Conservation (phyloP, 352 stramenopile genomes). For the Phytophthora nicotianae region DNA sequence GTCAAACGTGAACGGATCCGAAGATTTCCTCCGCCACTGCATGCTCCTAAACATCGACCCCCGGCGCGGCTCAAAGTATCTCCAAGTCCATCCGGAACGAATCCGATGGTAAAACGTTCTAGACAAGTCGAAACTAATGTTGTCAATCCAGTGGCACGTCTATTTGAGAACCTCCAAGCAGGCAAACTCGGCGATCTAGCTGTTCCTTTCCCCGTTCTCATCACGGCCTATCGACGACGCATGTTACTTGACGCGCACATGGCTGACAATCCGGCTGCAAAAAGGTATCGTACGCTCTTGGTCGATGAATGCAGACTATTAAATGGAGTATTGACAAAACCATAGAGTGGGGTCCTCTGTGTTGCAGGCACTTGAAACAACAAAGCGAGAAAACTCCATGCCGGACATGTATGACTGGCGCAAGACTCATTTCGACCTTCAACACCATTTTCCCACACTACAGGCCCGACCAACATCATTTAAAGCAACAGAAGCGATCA, state of each 20-base stretch:
- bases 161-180: constrained; percentile 81
- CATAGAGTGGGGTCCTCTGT: constrained; percentile 35
- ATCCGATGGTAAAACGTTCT: constrained; percentile 9
- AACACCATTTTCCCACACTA: constrained; percentile 20
- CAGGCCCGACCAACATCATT: background rate
- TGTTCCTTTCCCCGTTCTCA: constrained; percentile 77
- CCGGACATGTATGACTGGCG: constrained; percentile 27
- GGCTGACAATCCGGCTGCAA: constrained; percentile 58
- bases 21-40: constrained; percentile 32
- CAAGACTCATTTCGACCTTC: constrained; percentile 27
- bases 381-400: constrained; percentile 11
- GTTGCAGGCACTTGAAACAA: constrained; percentile 72
- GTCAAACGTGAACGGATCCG: constrained; percentile 37
- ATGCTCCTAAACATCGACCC: constrained; percentile 48
- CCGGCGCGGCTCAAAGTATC: constrained; percentile 11
- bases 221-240: constrained; percentile 75
- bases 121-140: constrained; percentile 6
- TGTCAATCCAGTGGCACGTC: constrained; percentile 69
- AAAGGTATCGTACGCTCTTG: constrained; percentile 30
- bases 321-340: constrained; percentile 5
- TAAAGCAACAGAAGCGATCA: constrained; percentile 17
- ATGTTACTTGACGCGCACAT: constrained; percentile 89
- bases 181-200: constrained; percentile 79
- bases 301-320: background rate
- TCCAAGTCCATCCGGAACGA: constrained; percentile 9